Evolutionary conservation across 2,329 filamentous ascomycete species (phyloP), one percentile per base, ranked within the genome.

Genomic region (Hypoxylon sp.): DNA sequence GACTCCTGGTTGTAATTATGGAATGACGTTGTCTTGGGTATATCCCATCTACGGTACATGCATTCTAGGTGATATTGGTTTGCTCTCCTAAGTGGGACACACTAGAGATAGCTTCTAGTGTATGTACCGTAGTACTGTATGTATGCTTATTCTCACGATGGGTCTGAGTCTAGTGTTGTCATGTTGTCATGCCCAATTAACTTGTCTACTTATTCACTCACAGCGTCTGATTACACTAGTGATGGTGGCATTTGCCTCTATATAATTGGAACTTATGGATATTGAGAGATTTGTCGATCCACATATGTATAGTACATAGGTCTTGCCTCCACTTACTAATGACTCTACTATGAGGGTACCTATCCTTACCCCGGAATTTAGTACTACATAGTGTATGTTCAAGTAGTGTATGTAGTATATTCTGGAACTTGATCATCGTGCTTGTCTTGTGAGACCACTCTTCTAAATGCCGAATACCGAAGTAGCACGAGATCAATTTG

Each of bases 21-120:
- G 31, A 52, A 61, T 47, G 37, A 57, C 31, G 39, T 51, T 24
- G 29, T 62, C 19, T 31, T 31, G 29, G 29, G 29, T 31, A 31
- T 31, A 31, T 31, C 5, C 6, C 29, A 22, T 22, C 19, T 22
- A 22, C 19, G 19, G 19, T 31, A 9, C 29, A 9, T 48, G 47
- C 29, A 58, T 61, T 47, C 9, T 55, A 46, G n/a, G 11, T 33
- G 29, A 35, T 31, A 2, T 24, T 24, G 47, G 35, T 58, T 66
- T 52, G 57, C 51, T 62, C 19, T 26, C 33, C 47, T 42, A 52
- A 58, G 46, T 62, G 46, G 58, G 37, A 66, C 51, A 33, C 8
- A 48, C 17, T 52, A 51, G 29, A 55, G 33, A 51, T 26, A 17
- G 39, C 14, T 9, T 11, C 29, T 31, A 31, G 19, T 22, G 19